These are phyloP conservation scores for Zygosaccharomyces gambellarensis DNA, from an alignment of 805 yeast species.

Conservation along the genomic window DNA sequence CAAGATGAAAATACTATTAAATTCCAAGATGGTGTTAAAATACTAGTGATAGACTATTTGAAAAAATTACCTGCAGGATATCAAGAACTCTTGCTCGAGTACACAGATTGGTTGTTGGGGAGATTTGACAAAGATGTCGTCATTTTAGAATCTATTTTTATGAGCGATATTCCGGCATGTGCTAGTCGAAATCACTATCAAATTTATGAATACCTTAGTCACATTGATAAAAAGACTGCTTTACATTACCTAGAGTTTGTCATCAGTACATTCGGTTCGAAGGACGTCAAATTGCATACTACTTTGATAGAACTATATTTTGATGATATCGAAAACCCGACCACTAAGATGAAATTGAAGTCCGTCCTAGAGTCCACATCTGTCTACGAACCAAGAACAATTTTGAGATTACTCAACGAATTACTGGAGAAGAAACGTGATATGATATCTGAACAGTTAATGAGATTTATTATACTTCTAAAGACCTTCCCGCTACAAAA, in stretches of 20 bases:
- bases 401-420: constrained; percentile 27
- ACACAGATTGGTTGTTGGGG: constrained; percentile 42
- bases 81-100: constrained; percentile 53
- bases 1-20: constrained; percentile 9
- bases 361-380: constrained; percentile 35
- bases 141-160: constrained; percentile 49
- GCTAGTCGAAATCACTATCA: constrained; percentile 50
- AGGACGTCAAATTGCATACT: constrained; percentile 39
- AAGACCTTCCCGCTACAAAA: constrained; percentile 55
- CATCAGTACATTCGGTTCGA: constrained; percentile 37
- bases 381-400: constrained; percentile 38
- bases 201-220: constrained; percentile 50
- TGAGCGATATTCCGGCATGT: constrained; percentile 59
- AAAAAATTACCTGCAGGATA: constrained; percentile 48
- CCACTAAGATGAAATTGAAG: constrained; percentile 32
- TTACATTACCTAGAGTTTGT: constrained; percentile 51
- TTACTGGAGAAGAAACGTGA: background rate
- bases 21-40: constrained; percentile 15
- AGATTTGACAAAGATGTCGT: constrained; percentile 35
- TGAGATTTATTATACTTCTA: constrained; percentile 14
- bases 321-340: constrained; percentile 17
- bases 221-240: constrained; percentile 30
- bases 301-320: constrained; percentile 45
- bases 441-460: constrained; percentile 5
- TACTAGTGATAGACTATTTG: constrained; percentile 45